Base-by-base conservation (phyloP, 495 filamentous ascomycete genomes). In the Apiosordaria backusii region DNA sequence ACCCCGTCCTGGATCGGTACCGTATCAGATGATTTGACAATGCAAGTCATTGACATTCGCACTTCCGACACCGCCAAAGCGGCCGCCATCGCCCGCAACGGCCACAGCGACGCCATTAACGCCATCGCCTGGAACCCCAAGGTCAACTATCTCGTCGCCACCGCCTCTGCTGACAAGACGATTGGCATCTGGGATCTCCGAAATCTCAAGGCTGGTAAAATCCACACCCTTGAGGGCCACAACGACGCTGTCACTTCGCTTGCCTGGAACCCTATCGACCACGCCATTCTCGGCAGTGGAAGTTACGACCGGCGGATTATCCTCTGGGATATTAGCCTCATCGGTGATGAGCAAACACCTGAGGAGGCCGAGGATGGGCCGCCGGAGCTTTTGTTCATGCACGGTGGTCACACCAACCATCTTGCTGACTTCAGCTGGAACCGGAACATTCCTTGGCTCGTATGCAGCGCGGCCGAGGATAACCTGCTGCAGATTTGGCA, bases 371-470 rank as follows among this genome's bases (percentile, higher is more conserved):
- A 98, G 69, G 96, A 99, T 76, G 96, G 96, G 0, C 91, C 93
- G 9, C 95, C 96, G 52, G 96, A 99, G 76, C 83, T 99, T 90
- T 80, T 97, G 16, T 99, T 99, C 76, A 99, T 99, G 95, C 96
- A 99, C 71, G 96, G 95, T 65, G 96, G 96, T 23, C 96, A 98
- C 79, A 99, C 94, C 18, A 97, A 97, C 75, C 89, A 93, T 63
- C 88, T 99, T 52, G 90, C 90, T 10, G 96, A 99, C 77, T 98
- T 99, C 71, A 92, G 89, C 81, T 99, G 94, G 93, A 99, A 98
- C 75, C 85, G 88, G 65, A 97, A 93, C 71, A 91, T 97, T 71
- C 93, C 93, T 15, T 99, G 96, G 96, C 86, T 96, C 27, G 88
- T 98, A 63, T 92, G 91, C 72, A 94, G 90, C 59, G 93, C 94